phyloP scores from a whole-genome alignment of 2,329 filamentous ascomycete species.

The Aspergillus persii region DNA sequence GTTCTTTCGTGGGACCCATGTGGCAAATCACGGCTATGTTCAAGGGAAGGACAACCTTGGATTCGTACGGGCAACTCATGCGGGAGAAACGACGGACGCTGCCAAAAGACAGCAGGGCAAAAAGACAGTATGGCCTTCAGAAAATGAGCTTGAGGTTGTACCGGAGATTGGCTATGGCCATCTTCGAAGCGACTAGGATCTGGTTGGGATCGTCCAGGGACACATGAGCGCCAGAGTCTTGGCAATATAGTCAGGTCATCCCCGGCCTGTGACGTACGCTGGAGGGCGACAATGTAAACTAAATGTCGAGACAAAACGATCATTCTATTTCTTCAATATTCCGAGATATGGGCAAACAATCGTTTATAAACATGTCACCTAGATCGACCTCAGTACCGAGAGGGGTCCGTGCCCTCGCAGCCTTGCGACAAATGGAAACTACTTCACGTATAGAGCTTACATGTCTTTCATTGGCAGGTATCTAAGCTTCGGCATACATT shows the following conservation, averaged over 20 bases:
- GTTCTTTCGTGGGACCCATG: no score
- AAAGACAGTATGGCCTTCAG: slow-evolving; percentile 8
- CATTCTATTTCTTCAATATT: neutral
- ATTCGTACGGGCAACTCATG: slow-evolving; percentile 9
- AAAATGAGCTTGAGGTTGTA: slow-evolving; percentile 6
- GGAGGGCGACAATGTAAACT: neutral
- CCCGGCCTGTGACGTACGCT: no score
- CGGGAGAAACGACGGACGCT: slow-evolving; percentile 6
- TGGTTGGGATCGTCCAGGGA: neutral
- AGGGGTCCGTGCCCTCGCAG: neutral
- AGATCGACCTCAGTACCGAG: neutral
- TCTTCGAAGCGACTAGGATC: slow-evolving; percentile 4
- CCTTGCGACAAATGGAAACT: neutral
- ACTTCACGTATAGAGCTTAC: neutral
- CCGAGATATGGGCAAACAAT: neutral
- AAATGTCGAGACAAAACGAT: neutral
- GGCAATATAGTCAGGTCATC: neutral
- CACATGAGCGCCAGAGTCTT: neutral
- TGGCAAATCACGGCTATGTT: no score
- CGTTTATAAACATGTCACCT: neutral
- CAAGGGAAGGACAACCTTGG: slow-evolving; percentile 7
- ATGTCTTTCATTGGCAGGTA: neutral
- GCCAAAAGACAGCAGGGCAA: slow-evolving; percentile 7
- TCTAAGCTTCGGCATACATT: neutral
- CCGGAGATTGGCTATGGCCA: slow-evolving; percentile 8